A percentile compares a stretch with the other conserved stretches of the same genome.
Conservation (phyloP, 192 early-diverging fungal genomes). For the Backusella morwellensis region DNA sequence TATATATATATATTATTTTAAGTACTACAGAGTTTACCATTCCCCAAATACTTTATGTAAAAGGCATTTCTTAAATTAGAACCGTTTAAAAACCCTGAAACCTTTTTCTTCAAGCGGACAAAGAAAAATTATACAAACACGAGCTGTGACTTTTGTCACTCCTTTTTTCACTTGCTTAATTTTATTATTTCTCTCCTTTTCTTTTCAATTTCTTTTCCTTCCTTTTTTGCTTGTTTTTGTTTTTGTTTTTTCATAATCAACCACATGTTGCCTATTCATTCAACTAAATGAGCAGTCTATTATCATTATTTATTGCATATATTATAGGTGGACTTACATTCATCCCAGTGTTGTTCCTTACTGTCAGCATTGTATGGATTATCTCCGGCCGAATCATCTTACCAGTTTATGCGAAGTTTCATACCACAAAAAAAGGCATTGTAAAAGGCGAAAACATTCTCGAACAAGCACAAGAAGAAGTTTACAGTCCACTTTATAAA, state of each 20-base stretch:
- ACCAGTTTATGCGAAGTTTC: neutral
- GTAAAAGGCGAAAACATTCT: neutral
- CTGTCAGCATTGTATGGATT: slow-evolving; percentile 16
- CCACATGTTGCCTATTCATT: neutral
- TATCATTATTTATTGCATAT: slow-evolving; percentile 36
- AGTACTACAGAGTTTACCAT: neutral
- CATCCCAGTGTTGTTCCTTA: slow-evolving; percentile 34
- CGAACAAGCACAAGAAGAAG: neutral
- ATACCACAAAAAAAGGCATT: neutral
- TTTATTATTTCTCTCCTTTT: neutral
- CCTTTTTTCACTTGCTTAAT: slow-evolving; percentile 2
- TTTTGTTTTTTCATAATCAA: neutral
- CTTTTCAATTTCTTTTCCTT: neutral
- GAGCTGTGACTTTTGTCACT: slow-evolving; percentile 9
- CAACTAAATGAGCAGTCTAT: neutral
- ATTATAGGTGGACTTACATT: slow-evolving; percentile 45
- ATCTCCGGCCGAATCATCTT: neutral
- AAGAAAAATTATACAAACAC: slow-evolving; percentile 2
- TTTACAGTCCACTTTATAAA: slow-evolving; percentile 25
- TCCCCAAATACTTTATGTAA: neutral
- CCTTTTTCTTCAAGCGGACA: neutral
- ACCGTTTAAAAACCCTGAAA: neutral
- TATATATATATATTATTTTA: neutral
- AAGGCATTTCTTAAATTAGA: neutral
- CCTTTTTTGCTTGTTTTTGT: neutral